Evolutionary conservation across 305 asterid genomes (phyloP).

Genomic region (Solanum chacoense): DNA sequence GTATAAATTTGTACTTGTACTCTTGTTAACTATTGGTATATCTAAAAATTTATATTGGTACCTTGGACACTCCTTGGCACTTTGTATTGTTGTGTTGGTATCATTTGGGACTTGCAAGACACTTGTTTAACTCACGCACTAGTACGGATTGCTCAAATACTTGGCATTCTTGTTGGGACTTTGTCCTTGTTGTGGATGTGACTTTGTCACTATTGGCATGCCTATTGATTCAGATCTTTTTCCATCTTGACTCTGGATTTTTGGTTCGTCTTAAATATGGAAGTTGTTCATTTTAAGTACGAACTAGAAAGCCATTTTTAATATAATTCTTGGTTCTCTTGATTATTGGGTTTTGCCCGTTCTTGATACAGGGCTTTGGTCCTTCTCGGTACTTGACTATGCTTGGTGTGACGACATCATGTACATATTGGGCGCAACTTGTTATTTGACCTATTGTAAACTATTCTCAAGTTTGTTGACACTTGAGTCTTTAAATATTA

Average conservation of each 20-base stretch:
- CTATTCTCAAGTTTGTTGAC: not conserved
- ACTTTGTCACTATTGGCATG: not conserved
- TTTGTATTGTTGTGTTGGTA: not conserved
- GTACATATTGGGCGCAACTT: not conserved
- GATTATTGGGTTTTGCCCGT: too few relatives aligned
- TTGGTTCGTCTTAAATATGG: not conserved
- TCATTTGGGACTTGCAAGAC: not conserved
- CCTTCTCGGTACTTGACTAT: not conserved
- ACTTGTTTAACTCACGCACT: not conserved
- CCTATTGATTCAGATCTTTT: not conserved
- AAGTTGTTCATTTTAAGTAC: not conserved
- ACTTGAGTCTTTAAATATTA: not conserved
- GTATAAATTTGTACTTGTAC: not conserved
- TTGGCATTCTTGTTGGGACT: not conserved
- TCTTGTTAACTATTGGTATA: not conserved
- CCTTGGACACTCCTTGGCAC: not conserved
- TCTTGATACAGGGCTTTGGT: not conserved
- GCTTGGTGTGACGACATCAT: not conserved
- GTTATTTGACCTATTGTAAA: not conserved
- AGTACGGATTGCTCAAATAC: not conserved
- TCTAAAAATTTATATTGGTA: not conserved
- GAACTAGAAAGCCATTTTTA: not conserved
- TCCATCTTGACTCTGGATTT: not conserved
- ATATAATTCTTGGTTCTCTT: not conserved
- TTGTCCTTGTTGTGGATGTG: not conserved